Conservation (phyloP, 441 rosid genomes). For the Gossypium gossypioides region DNA sequence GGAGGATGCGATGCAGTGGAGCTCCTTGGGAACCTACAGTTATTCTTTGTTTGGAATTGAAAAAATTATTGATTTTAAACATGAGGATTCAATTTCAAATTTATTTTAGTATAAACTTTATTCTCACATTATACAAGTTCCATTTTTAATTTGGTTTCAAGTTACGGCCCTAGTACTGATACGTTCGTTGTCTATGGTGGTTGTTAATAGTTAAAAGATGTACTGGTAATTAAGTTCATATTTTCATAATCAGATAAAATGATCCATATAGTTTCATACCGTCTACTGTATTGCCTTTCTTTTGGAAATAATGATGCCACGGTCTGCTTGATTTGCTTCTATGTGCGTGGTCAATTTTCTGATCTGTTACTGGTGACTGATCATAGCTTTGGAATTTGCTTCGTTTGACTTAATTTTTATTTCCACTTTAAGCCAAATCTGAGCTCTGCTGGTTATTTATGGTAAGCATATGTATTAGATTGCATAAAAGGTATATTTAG, state of each 20-base stretch:
- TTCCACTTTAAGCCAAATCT: background rate
- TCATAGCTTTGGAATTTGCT: background rate
- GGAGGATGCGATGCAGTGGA: background rate
- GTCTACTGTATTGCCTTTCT: background rate
- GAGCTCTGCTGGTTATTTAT: background rate
- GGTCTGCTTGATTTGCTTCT: background rate
- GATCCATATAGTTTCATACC: background rate
- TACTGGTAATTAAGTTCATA: background rate
- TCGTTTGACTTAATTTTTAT: background rate
- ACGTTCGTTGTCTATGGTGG: background rate
- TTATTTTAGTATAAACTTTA: background rate
- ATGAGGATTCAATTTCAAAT: background rate
- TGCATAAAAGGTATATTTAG: background rate
- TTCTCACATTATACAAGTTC: slow-evolving; percentile 1
- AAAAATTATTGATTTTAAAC: background rate
- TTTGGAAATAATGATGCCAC: background rate
- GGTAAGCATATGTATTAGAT: background rate
- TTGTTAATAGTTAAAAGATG: background rate
- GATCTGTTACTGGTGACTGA: background rate
- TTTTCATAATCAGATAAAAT: background rate
- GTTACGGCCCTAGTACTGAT: background rate
- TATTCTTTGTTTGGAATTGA: background rate
- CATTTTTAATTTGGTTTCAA: slow-evolving; percentile 2
- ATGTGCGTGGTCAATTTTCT: background rate
- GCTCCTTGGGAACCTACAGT: background rate